Percentiles rank a stretch among this genome's conserved stretches.
Evolutionary conservation across 768 basidiomycete species (phyloP).

Genomic region (Tremella mesenterica): DNA sequence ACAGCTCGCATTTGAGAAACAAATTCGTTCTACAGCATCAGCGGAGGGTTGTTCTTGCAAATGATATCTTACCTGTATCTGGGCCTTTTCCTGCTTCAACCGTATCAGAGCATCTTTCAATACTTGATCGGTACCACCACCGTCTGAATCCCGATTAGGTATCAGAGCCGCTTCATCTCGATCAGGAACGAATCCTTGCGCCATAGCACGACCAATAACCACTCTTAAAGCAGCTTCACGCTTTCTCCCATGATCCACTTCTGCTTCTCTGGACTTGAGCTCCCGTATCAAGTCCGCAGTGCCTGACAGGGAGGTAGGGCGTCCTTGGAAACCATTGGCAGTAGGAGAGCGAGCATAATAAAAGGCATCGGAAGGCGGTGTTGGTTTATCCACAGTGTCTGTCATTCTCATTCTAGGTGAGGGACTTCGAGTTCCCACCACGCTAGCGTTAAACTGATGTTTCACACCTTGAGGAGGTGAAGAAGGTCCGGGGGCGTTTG

Average conservation of each 20-base stretch:
- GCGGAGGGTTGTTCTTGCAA: slow-evolving; percentile 48
- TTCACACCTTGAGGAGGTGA: slow-evolving; percentile 27
- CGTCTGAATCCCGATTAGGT: slow-evolving; percentile 47
- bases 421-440: slow-evolving; percentile 52
- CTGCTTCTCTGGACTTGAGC: slow-evolving; percentile 70
- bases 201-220: slow-evolving; percentile 63
- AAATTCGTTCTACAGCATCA: slow-evolving; percentile 48
- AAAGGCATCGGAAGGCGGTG: slow-evolving; percentile 57
- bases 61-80: slow-evolving; percentile 20
- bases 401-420: slow-evolving; percentile 44
- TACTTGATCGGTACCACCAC: slow-evolving; percentile 46
- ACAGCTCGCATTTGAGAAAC: slow-evolving; percentile 65
- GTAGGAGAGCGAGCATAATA: slow-evolving; percentile 48
- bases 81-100: slow-evolving; percentile 51
- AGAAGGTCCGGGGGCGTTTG: slow-evolving; percentile 15
- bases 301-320: slow-evolving; percentile 27
- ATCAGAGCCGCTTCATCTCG: slow-evolving; percentile 51
- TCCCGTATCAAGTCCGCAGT: slow-evolving; percentile 65
- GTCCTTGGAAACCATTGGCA: slow-evolving; percentile 13
- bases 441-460: slow-evolving; percentile 45
- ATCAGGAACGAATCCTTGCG: slow-evolving; percentile 64
- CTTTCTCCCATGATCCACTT: slow-evolving; percentile 65
- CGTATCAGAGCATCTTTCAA: slow-evolving; percentile 64
- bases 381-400: slow-evolving; percentile 23
- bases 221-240: slow-evolving; percentile 80